Percentiles rank a stretch among this genome's conserved stretches.
These are phyloP conservation scores for Xylaria sp. DNA, from an alignment of 495 filamentous ascomycete genomes.

Conservation along the genomic window DNA sequence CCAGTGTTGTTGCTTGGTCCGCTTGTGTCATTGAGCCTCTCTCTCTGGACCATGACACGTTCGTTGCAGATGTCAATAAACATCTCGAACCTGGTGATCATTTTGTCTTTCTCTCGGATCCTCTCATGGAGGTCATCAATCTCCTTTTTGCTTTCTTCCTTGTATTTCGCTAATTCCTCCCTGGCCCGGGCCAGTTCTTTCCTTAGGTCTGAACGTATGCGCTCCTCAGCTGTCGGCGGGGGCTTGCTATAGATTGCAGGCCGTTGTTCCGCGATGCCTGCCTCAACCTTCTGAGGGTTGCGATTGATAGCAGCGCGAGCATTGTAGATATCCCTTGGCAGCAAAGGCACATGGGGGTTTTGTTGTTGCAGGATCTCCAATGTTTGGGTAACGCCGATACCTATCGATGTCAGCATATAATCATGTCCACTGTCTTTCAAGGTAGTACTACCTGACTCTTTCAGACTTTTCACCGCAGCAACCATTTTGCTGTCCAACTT, in stretches of 20 bases:
- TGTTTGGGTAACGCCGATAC: constrained; percentile 62
- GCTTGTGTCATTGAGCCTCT: constrained; percentile 44
- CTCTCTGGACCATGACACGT: constrained; percentile 60
- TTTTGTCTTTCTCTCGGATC: constrained; percentile 58
- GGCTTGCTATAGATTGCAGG: constrained; percentile 65
- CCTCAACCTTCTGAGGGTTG: constrained; percentile 61
- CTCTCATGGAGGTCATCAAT: constrained; percentile 57
- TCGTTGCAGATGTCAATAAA: constrained; percentile 67
- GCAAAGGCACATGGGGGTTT: constrained; percentile 59
- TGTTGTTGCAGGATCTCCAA: constrained; percentile 63
- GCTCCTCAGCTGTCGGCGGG: constrained; percentile 61
- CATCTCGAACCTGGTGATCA: constrained; percentile 64
- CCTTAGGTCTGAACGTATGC: constrained; percentile 60
- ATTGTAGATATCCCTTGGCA: constrained; percentile 65
- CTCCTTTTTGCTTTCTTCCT: constrained; percentile 55
- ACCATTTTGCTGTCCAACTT: constrained; percentile 66
- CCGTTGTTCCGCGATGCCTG: constrained; percentile 56
- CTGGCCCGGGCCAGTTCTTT: constrained; percentile 56
- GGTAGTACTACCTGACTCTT: constrained; percentile 57
- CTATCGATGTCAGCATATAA: constrained; percentile 43
- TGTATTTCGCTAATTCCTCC: constrained; percentile 56
- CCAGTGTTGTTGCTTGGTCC: constrained; percentile 31
- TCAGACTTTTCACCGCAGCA: constrained; percentile 60
- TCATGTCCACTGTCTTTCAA: neutral
- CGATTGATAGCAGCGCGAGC: constrained; percentile 64